These are phyloP conservation scores for Diaporthe sp. DNA, from an alignment of 2,329 filamentous ascomycete species.

Conservation along the genomic window DNA sequence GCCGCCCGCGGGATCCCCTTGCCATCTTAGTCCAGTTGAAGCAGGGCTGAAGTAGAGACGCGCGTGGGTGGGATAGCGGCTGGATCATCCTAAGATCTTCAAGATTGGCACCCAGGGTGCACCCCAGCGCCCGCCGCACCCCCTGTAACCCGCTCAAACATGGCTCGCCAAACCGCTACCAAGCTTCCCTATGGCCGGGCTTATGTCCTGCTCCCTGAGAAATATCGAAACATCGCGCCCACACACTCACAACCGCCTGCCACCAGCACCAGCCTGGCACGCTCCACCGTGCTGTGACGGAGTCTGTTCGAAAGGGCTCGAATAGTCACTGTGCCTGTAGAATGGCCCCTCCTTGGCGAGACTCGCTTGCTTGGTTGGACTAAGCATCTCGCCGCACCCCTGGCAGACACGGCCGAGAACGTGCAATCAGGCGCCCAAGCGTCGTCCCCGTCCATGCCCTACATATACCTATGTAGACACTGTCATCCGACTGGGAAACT, in stretches of 20 bases:
- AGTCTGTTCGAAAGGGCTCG: slow-evolving; percentile 36
- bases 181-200: slow-evolving; percentile 13
- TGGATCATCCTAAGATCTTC: slow-evolving; percentile 28
- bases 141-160: slow-evolving; percentile 31
- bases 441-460: slow-evolving; percentile 2
- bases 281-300: slow-evolving; percentile 39
- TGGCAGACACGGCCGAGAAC: neutral
- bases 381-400: slow-evolving; percentile 12
- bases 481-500: slow-evolving; percentile 25
- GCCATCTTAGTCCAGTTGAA: neutral
- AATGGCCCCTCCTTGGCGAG: slow-evolving; percentile 34
- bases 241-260: slow-evolving; percentile 24
- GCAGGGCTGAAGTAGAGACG: slow-evolving; percentile 20
- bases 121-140: slow-evolving; percentile 1
- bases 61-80: neutral
- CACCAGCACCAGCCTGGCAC: neutral
- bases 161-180: slow-evolving; percentile 13
- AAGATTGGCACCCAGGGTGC: slow-evolving; percentile 14
- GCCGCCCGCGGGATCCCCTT: neutral
- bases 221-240: slow-evolving; percentile 27
- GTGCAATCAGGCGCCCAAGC: slow-evolving; percentile 18
- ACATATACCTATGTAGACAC: slow-evolving; percentile 35
- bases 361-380: slow-evolving; percentile 34
- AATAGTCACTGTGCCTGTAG: slow-evolving; percentile 31
- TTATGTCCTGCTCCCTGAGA: slow-evolving; percentile 17